phyloP scores from a whole-genome alignment of 2,329 filamentous ascomycete species.

The Aureobasidium namibiae region DNA sequence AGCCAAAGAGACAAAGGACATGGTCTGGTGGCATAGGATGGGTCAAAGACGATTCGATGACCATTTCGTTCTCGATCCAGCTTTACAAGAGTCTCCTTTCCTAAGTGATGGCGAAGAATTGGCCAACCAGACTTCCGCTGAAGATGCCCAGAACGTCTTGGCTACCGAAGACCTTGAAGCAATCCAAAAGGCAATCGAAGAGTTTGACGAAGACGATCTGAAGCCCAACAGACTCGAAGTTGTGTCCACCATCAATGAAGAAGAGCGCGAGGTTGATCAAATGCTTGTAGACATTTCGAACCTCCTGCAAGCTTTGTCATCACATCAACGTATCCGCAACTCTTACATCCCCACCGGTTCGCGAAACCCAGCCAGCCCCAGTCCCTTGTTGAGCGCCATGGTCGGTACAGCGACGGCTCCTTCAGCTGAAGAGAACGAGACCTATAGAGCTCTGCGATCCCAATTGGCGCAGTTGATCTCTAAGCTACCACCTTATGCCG shows the following conservation, averaged over 20 bases:
- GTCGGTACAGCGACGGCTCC: slow-evolving; percentile 57
- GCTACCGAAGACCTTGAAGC: slow-evolving; percentile 15
- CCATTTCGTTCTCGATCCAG: slow-evolving; percentile 49
- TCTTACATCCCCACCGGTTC: slow-evolving; percentile 51
- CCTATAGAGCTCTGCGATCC: slow-evolving; percentile 66
- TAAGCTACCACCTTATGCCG: slow-evolving; percentile 71
- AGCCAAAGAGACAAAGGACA: slow-evolving; percentile 57
- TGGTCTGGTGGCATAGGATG: slow-evolving; percentile 67
- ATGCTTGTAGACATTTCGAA: slow-evolving; percentile 66
- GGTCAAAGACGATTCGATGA: slow-evolving; percentile 56
- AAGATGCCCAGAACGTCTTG: slow-evolving; percentile 14
- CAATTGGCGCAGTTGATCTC: slow-evolving; percentile 68
- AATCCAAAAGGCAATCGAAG: slow-evolving; percentile 22
- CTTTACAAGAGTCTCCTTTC: slow-evolving; percentile 24
- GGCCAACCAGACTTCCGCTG: neutral
- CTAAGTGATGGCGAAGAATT: slow-evolving; percentile 20
- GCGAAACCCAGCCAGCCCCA: slow-evolving; percentile 44
- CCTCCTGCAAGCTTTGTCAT: slow-evolving; percentile 66
- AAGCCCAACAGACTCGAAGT: slow-evolving; percentile 15
- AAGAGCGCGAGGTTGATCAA: slow-evolving; percentile 30
- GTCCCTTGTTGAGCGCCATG: slow-evolving; percentile 49
- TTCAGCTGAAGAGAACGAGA: slow-evolving; percentile 47
- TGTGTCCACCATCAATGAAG: slow-evolving; percentile 19
- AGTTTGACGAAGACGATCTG: slow-evolving; percentile 17
- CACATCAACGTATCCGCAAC: slow-evolving; percentile 72